Evolutionary conservation across 208 protist species (phyloP).

Genomic region (Sergeia podlipaevii): DNA sequence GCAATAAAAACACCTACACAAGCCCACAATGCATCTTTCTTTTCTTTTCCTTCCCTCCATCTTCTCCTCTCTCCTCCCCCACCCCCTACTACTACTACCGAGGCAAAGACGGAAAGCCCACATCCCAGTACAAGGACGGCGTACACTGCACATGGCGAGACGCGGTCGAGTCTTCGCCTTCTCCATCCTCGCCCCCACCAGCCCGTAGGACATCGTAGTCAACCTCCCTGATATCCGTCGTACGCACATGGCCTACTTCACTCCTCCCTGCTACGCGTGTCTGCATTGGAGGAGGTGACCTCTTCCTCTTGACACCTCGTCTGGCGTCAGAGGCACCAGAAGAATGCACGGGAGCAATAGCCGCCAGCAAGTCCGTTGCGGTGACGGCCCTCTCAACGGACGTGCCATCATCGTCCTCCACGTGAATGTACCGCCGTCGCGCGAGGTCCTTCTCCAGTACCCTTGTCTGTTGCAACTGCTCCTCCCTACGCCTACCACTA

Average conservation of each 20-base stretch:
- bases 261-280: not conserved
- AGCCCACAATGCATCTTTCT: not conserved
- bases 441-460: not conserved
- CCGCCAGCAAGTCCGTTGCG: constrained; percentile 22
- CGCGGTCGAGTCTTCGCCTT: not conserved
- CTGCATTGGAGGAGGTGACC: constrained; percentile 1
- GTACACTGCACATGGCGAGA: constrained; percentile 17
- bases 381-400: too few species aligned
- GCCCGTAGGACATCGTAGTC: constrained; percentile 1
- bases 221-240: not conserved
- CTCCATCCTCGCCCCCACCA: constrained; percentile 4
- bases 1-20: not conserved
- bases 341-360: constrained; percentile 13
- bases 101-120: constrained; percentile 28
- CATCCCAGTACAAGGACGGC: constrained; percentile 72
- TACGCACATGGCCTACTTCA: constrained; percentile 10
- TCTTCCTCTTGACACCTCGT: too few species aligned
- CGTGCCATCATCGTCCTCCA: not conserved
- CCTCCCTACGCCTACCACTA: too few species aligned
- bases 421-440: not conserved
- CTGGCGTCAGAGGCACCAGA: too few species aligned
- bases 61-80: constrained; percentile 6
- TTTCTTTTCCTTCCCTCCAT: constrained; percentile 6
- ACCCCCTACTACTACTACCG: not conserved
- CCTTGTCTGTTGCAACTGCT: not conserved